Percentiles rank a stretch among this genome's conserved stretches.
phyloP scores from a whole-genome alignment of 2,329 filamentous ascomycete genomes.

The Thelonectria blattea region DNA sequence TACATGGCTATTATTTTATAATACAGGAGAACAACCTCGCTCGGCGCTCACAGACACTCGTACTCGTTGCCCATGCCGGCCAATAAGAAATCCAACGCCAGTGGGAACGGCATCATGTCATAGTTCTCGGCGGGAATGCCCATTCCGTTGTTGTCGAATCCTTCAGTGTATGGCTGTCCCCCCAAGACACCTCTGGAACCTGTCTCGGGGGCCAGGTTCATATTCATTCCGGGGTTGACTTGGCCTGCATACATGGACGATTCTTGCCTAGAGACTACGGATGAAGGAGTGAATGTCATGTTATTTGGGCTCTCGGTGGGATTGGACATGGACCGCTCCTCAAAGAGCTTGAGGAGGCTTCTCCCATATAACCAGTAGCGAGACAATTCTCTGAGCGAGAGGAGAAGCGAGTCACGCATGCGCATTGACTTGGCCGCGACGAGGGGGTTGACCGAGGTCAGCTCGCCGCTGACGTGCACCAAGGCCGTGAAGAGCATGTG shows the following conservation, averaged over 20 bases:
- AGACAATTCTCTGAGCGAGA: conserved; percentile 37
- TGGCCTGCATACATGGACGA: conserved; percentile 12
- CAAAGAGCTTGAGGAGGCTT: conserved; percentile 41
- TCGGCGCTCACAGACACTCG: conserved; percentile 21
- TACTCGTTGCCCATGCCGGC: conserved; percentile 40
- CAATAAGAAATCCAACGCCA: conserved; percentile 41
- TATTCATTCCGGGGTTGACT: conserved; percentile 19
- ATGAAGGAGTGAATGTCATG: conserved; percentile 18
- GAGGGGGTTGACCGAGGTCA: conserved; percentile 40
- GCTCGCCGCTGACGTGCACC: conserved; percentile 38
- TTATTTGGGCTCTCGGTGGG: conserved; percentile 7
- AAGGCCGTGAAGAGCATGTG: conserved; percentile 42
- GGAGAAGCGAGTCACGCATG: conserved; percentile 39
- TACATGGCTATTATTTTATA: background rate
- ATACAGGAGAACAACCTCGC: background rate
- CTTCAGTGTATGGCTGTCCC: conserved; percentile 23
- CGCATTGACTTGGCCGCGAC: conserved; percentile 40
- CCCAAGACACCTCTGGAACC: conserved; percentile 19
- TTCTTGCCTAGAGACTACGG: conserved; percentile 14
- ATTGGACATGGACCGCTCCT: conserved; percentile 30
- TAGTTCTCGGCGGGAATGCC: conserved; percentile 22
- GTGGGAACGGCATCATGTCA: conserved; percentile 37
- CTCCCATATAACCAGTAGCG: conserved; percentile 42
- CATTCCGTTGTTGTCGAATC: conserved; percentile 26
- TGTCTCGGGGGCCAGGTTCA: conserved; percentile 19